Conservation (phyloP, 352 stramenopile species). For the Phytophthora foliorum region DNA sequence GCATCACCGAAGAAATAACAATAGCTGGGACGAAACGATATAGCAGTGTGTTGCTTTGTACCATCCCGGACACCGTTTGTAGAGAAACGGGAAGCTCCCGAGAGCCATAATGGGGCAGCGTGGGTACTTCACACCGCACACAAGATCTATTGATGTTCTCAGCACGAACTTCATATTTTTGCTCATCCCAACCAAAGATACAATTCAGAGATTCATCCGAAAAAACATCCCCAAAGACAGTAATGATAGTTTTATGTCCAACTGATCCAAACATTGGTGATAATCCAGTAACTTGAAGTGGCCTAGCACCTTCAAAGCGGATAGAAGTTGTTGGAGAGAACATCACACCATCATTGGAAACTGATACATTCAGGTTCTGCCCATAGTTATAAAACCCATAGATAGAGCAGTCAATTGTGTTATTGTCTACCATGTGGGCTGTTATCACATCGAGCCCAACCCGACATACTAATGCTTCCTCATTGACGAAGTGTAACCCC, state of each 20-base stretch:
- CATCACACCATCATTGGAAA: constrained; percentile 44
- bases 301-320: not conserved
- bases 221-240: constrained; percentile 31
- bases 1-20: constrained; percentile 31
- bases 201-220: constrained; percentile 34
- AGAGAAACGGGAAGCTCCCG: constrained; percentile 47
- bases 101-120: constrained; percentile 15
- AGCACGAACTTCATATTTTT: constrained; percentile 15
- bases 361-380: constrained; percentile 33
- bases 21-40: constrained; percentile 46
- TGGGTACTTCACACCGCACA: constrained; percentile 40
- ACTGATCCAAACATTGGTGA: constrained; percentile 37
- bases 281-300: constrained; percentile 30
- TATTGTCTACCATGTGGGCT: constrained; percentile 5
- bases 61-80: constrained; percentile 17
- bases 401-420: constrained; percentile 26
- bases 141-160: constrained; percentile 36
- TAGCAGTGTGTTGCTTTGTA: constrained; percentile 49
- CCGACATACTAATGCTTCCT: constrained; percentile 19
- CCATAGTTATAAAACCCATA: not conserved
- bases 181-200: constrained; percentile 49
- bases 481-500: constrained; percentile 26
- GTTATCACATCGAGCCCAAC: constrained; percentile 23
- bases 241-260: constrained; percentile 26
- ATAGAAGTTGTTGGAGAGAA: constrained; percentile 35